These are phyloP conservation scores for Paspalum notatum DNA, from an alignment of 176 grass and related monocot genomes.

Conservation along the genomic window DNA sequence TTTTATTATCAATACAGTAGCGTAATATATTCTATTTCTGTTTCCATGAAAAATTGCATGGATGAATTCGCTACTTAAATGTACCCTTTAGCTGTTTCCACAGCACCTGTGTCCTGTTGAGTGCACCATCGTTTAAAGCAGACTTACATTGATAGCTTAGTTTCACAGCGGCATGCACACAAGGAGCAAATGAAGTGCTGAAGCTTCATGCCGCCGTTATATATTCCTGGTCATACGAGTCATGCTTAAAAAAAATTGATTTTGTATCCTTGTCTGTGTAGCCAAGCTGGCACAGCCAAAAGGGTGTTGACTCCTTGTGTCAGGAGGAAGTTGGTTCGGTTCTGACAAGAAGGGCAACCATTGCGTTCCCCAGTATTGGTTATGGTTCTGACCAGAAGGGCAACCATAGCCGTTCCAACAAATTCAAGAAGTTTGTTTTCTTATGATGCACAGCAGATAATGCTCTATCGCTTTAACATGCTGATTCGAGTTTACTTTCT, in stretches of 20 bases:
- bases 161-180: not conserved
- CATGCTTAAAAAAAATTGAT: not conserved
- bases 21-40: not conserved
- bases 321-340: conserved; percentile 77
- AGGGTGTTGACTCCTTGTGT: conserved; percentile 86
- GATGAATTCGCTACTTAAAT: not conserved
- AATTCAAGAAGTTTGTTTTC: conserved; percentile 82
- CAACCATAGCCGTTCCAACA: conserved; percentile 70
- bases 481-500: not conserved
- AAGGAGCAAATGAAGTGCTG: not conserved
- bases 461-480: not conserved
- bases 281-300: conserved; percentile 78
- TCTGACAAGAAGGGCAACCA: conserved; percentile 93
- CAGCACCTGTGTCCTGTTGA: not conserved
- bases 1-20: not conserved
- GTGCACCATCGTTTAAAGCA: not conserved
- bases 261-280: not conserved
- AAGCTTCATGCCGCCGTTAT: not conserved
- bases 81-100: not conserved
- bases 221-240: not conserved
- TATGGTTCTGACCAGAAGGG: conserved; percentile 80
- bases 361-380: conserved; percentile 35
- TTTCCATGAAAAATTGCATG: not conserved
- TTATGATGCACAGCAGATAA: not conserved
- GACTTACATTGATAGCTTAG: not conserved